phyloP scores from a whole-genome alignment of 805 yeast species.

The Pichia phayaonensis region DNA sequence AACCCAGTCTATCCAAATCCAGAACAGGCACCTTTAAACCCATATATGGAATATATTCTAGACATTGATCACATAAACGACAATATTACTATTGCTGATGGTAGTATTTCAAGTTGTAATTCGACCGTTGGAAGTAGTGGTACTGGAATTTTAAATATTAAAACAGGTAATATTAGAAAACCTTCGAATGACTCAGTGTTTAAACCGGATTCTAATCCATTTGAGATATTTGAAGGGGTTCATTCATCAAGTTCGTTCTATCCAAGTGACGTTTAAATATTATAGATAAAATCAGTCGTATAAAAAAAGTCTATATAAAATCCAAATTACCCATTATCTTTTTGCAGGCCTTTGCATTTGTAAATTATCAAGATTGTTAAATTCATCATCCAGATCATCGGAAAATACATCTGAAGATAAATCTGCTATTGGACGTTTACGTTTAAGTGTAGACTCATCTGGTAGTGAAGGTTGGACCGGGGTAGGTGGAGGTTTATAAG shows the following conservation, averaged over 20 bases:
- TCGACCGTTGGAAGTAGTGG: neutral
- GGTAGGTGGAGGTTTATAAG: neutral
- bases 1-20: neutral
- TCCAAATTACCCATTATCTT: neutral
- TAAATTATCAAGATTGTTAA: neutral
- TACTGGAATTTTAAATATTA: neutral
- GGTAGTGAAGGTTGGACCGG: neutral
- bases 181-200: neutral
- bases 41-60: neutral
- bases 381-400: constrained; percentile 9
- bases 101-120: neutral
- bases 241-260: neutral
- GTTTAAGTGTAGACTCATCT: neutral
- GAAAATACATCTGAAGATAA: constrained; percentile 11
- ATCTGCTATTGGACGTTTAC: neutral
- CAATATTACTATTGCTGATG: neutral
- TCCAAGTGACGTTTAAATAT: neutral
- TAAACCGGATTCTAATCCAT: neutral
- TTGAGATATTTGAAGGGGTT: neutral
- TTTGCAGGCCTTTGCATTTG: constrained; percentile 1
- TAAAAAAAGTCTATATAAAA: neutral
- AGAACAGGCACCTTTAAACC: neutral
- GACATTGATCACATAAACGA: too few species aligned
- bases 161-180: neutral
- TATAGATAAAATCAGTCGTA: neutral